A percentile compares a stretch with the other conserved stretches of the same genome.
Conservation (phyloP, 345 rosid species). For the Hevea brasiliensis region DNA sequence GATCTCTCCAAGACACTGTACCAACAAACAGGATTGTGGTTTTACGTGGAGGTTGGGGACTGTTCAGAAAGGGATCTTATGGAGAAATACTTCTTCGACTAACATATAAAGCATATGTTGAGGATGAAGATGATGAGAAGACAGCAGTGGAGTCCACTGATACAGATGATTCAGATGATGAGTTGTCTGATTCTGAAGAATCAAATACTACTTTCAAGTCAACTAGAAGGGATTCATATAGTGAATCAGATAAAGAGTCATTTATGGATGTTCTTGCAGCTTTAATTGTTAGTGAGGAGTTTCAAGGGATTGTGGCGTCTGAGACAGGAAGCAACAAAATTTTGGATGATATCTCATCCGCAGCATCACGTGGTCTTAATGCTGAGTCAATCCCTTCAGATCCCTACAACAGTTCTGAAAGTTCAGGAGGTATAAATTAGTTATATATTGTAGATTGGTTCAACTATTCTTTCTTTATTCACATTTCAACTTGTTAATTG, state of each 20-base stretch:
- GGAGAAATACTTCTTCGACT: slow-evolving; percentile 90
- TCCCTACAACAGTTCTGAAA: slow-evolving; percentile 37
- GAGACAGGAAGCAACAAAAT: slow-evolving; percentile 62
- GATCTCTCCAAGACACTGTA: slow-evolving; percentile 84
- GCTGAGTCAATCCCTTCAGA: slow-evolving; percentile 35
- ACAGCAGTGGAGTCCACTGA: slow-evolving; percentile 41
- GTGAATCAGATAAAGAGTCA: slow-evolving; percentile 63
- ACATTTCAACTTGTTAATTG: slow-evolving; percentile 20
- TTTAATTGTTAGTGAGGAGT: slow-evolving; percentile 88
- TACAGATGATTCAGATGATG: slow-evolving; percentile 70
- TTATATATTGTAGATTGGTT: background rate
- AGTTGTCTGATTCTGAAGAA: slow-evolving; percentile 67
- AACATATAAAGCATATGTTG: slow-evolving; percentile 94
- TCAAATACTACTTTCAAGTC: slow-evolving; percentile 38
- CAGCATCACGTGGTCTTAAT: slow-evolving; percentile 32
- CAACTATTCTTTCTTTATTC: slow-evolving; percentile 16
- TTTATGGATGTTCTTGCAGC: slow-evolving; percentile 96
- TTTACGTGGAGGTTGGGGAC: slow-evolving; percentile 78
- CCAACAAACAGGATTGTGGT: slow-evolving; percentile 79
- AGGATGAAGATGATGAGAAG: slow-evolving; percentile 93
- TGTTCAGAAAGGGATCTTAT: slow-evolving; percentile 63
- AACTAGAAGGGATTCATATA: slow-evolving; percentile 33
- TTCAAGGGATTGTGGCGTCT: slow-evolving; percentile 94
- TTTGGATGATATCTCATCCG: slow-evolving; percentile 40
- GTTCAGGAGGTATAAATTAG: slow-evolving; percentile 31